These are phyloP conservation scores for Phytopythium litorale DNA, from an alignment of 352 stramenopile species.

Conservation along the genomic window DNA sequence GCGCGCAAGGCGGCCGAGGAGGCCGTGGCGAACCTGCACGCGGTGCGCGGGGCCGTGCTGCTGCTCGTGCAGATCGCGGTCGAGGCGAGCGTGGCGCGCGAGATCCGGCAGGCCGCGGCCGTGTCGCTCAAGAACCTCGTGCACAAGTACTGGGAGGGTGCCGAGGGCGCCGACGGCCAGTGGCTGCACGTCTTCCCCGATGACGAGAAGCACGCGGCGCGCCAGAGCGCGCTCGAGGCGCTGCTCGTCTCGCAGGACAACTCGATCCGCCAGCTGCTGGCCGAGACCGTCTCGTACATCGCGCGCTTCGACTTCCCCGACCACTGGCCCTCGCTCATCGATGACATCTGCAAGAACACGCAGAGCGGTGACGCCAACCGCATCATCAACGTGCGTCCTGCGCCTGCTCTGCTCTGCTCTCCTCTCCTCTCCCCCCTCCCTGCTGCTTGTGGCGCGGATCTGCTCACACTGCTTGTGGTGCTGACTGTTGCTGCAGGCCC, in stretches of 20 bases:
- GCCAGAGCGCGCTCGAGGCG: constrained; percentile 73
- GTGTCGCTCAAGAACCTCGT: constrained; percentile 97
- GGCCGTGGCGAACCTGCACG: constrained; percentile 72
- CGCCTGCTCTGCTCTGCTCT: too few relatives aligned
- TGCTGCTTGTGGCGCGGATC: not conserved
- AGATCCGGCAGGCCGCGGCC: constrained; percentile 91
- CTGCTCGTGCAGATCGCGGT: constrained; percentile 81
- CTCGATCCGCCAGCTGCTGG: constrained; percentile 71
- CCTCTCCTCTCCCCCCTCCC: not conserved
- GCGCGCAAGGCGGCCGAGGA: constrained; percentile 75
- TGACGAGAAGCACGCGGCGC: constrained; percentile 58
- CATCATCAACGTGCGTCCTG: constrained; percentile 63
- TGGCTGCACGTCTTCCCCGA: constrained; percentile 61
- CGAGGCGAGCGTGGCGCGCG: constrained; percentile 59
- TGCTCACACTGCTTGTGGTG: not conserved
- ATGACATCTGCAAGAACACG: constrained; percentile 89
- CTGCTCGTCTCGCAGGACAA: constrained; percentile 39
- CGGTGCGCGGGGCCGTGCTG: constrained; percentile 65
- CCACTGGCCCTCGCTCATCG: constrained; percentile 46
- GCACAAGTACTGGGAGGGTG: constrained; percentile 91
- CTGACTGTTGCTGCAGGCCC: constrained; percentile 66
- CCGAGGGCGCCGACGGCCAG: constrained; percentile 69
- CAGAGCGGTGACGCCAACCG: constrained; percentile 81
- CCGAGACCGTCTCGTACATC: constrained; percentile 93
- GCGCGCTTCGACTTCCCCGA: constrained; percentile 95